Evolutionary conservation across 495 filamentous ascomycete genomes (phyloP), one percentile per base, ranked within the genome.

Genomic region (Aspergillus mulundensis): DNA sequence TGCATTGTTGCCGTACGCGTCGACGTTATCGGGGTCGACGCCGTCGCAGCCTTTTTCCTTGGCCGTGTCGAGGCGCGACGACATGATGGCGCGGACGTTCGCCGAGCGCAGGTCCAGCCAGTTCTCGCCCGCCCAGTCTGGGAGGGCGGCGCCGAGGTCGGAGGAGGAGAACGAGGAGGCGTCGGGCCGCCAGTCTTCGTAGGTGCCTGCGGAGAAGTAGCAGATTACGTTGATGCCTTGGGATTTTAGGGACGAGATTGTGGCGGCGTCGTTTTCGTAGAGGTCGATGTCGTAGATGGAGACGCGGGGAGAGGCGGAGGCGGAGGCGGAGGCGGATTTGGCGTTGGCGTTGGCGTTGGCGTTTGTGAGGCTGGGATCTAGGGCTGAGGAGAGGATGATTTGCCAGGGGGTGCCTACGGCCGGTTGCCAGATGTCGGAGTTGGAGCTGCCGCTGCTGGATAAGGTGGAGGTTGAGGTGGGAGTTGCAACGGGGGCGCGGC

Each of bases 1-100:
- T 0, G 78, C 56, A 54, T 15, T 10, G 32, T 79, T 75, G 50
- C 74, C 72, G 58, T 87, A 88, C 2, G 76, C 87, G 57, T 89
- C 87, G 14, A 88, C 75, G 59, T 90, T 90, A 58, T 90, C 87
- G 0, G 85, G 83, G 61, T 90, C 86, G 4, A 90, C 81, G 3
- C 80, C 87, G 59, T 87, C 86, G 58, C 87, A 90, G 32, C 84
- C 82, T 64, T 87, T 87, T 7, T 66, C 48, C 10, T 55, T 59
- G 0, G 85, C 86, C 23, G 84, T 53, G 43, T 81, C 73, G 0
- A 89, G 73, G 30, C 86, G 75, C 14, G 62, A 45, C 11, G 32
- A 54, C 86, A 90, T 86, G 64, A 89, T 85, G 1, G 66, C 66
- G 25, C 84, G 75, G 20, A 90, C 83, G 12, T 36, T 36, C 44